Percentiles rank a stretch among this genome's conserved stretches.
Evolutionary conservation across 176 grass and related monocot genomes (phyloP).

Genomic region (Olyra latifolia): DNA sequence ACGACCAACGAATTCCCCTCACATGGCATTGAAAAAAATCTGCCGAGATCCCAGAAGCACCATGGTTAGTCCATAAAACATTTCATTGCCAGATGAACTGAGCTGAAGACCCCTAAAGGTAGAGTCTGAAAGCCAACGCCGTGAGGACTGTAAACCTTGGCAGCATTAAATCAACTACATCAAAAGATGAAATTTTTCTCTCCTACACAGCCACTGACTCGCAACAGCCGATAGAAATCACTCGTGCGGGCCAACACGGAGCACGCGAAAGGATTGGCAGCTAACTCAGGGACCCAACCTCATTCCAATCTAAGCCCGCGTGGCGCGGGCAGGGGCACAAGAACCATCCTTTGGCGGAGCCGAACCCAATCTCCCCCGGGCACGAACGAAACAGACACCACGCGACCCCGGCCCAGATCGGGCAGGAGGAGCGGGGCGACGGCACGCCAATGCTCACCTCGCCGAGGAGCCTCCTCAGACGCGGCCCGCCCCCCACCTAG

Average conservation of each 20-base stretch:
- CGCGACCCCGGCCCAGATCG: slow-evolving; percentile 1
- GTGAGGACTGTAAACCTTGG: neutral
- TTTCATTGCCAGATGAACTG: neutral
- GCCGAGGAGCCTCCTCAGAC: neutral
- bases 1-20: neutral
- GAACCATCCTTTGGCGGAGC: neutral
- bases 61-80: neutral
- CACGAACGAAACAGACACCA: neutral
- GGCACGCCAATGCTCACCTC: slow-evolving; percentile 34
- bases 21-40: neutral
- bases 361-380: neutral
- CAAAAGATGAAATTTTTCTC: neutral
- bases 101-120: neutral
- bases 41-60: neutral
- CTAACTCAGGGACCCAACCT: neutral
- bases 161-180: slow-evolving; percentile 22
- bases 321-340: neutral
- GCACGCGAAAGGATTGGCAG: neutral
- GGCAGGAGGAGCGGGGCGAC: slow-evolving; percentile 5
- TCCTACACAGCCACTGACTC: neutral
- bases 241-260: neutral
- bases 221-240: neutral
- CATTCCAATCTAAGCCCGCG: neutral
- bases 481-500: neutral
- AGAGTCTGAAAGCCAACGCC: neutral